phyloP scores from a whole-genome alignment of 148 eudicot genomes.

The Vaccinium macrocarpon region DNA sequence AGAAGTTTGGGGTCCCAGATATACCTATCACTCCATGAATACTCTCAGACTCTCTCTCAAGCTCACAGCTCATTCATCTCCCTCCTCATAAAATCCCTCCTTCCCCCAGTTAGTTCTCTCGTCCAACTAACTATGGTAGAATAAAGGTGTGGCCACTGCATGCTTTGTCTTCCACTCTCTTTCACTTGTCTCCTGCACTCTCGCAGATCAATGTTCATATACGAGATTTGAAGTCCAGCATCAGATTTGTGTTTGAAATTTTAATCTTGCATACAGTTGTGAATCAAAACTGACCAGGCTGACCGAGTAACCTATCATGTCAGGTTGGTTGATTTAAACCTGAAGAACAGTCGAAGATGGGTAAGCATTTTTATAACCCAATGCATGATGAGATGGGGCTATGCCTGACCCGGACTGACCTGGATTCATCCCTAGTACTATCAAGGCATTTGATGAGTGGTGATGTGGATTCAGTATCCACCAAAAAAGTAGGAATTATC shows the following conservation, averaged over 20 bases:
- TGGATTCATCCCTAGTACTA: neutral
- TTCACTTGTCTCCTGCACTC: neutral
- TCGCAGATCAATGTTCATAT: neutral
- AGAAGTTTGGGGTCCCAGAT: too few relatives aligned
- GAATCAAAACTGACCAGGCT: neutral
- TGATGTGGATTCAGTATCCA: neutral
- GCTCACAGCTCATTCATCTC: too few relatives aligned
- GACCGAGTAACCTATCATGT: neutral
- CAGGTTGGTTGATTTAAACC: neutral
- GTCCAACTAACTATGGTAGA: neutral
- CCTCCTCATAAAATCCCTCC: neutral
- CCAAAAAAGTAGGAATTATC: neutral
- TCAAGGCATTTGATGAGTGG: neutral
- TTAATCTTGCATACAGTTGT: neutral
- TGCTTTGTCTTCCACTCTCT: neutral
- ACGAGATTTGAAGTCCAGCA: neutral
- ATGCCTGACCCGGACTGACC: neutral
- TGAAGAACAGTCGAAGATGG: neutral
- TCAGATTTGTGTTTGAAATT: neutral
- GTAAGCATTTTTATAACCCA: neutral
- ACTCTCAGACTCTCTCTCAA: too few relatives aligned
- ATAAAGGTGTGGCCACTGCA: neutral
- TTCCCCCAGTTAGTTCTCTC: neutral
- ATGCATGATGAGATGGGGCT: neutral
- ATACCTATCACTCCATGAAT: too few relatives aligned